phyloP scores from a whole-genome alignment of 2,329 filamentous ascomycete species.

The Phialophora macrospora region DNA sequence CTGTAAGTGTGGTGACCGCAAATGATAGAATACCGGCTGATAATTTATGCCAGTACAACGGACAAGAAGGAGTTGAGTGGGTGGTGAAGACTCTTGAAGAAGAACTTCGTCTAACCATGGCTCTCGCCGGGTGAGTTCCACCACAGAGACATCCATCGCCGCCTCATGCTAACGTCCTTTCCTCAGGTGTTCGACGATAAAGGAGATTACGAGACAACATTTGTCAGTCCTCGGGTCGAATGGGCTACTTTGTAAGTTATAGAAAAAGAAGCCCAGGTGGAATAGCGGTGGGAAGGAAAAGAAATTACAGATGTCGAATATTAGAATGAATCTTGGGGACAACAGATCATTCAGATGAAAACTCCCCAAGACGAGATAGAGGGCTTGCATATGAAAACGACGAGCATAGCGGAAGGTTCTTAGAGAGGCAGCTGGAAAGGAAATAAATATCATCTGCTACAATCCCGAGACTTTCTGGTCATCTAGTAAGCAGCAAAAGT shows the following conservation, averaged over 20 bases:
- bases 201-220: slow-evolving; percentile 41
- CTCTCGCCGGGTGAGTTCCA: slow-evolving; percentile 41
- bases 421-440: no score
- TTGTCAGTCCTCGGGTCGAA: slow-evolving; percentile 41
- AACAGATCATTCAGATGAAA: no score
- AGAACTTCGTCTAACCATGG: slow-evolving; percentile 45
- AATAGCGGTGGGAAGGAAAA: neutral
- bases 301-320: no score
- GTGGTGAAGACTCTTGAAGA: slow-evolving; percentile 43
- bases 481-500: no score
- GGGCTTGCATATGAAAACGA: no score
- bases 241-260: slow-evolving; percentile 41
- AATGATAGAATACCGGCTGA: neutral
- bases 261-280: neutral
- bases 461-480: no score
- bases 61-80: slow-evolving; percentile 45
- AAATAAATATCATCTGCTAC: no score
- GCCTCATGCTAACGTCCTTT: neutral
- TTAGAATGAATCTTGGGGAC: no score
- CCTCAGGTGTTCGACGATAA: neutral
- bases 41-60: slow-evolving; percentile 34
- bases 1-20: neutral
- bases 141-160: no score
- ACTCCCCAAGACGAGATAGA: no score
- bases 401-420: no score